Evolutionary conservation across 1,139 yeast genomes (phyloP).

Genomic region (Pichiaceae sp.): DNA sequence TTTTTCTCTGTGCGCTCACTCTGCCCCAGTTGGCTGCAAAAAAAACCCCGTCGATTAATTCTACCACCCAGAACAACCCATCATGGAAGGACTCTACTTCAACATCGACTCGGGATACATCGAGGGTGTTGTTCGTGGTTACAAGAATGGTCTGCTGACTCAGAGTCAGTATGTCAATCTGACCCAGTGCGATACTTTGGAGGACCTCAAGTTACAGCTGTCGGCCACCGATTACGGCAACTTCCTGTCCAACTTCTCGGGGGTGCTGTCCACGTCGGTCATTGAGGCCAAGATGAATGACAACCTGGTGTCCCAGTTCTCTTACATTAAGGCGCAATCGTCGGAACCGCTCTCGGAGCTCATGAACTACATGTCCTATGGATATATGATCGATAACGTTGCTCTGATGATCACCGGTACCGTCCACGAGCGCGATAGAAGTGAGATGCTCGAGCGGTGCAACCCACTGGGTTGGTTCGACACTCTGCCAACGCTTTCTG

Average conservation of each 20-base stretch:
- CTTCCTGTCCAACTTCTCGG: slow-evolving; percentile 73
- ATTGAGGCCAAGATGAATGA: slow-evolving; percentile 73
- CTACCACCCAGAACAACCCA: not conserved
- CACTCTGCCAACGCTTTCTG: slow-evolving; percentile 88
- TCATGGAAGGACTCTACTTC: slow-evolving; percentile 82
- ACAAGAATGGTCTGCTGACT: slow-evolving; percentile 74
- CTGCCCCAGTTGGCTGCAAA: slow-evolving; percentile 1
- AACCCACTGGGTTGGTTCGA: slow-evolving; percentile 99
- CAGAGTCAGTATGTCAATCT: slow-evolving; percentile 78
- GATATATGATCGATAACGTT: slow-evolving; percentile 98
- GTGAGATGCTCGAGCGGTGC: slow-evolving; percentile 80
- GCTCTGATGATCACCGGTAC: slow-evolving; percentile 96
- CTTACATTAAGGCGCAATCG: slow-evolving; percentile 77
- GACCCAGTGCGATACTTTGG: slow-evolving; percentile 92
- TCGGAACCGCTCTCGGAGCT: slow-evolving; percentile 73
- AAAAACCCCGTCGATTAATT: not conserved
- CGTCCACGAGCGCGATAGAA: slow-evolving; percentile 84
- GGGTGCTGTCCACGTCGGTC: slow-evolving; percentile 73
- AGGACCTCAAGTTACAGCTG: slow-evolving; percentile 86
- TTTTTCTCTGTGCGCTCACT: not conserved
- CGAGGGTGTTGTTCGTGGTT: slow-evolving; percentile 93
- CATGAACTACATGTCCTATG: slow-evolving; percentile 86
- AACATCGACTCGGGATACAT: slow-evolving; percentile 84
- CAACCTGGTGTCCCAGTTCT: slow-evolving; percentile 75
- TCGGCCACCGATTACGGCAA: slow-evolving; percentile 95